Evolutionary conservation across 2,329 filamentous ascomycete genomes (phyloP).

Genomic region (Ascochyta fabae): DNA sequence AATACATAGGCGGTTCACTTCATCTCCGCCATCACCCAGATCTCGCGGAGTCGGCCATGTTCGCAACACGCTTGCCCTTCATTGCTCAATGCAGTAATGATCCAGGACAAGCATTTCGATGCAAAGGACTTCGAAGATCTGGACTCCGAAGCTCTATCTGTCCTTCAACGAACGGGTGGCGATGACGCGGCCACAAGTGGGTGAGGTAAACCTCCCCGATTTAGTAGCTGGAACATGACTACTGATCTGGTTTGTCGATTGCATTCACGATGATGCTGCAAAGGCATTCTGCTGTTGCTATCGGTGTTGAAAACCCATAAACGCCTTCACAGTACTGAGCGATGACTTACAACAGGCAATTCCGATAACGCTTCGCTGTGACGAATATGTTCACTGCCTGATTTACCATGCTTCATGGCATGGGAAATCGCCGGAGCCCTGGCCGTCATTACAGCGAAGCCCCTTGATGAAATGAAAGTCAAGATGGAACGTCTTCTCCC

Average conservation of each 20-base stretch:
- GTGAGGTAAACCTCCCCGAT: neutral
- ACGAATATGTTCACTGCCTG: neutral
- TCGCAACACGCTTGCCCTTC: neutral
- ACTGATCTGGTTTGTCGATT: neutral
- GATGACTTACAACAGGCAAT: neutral
- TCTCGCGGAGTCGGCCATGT: neutral
- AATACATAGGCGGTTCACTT: slow-evolving; percentile 8
- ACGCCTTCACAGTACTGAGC: neutral
- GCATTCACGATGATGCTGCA: neutral
- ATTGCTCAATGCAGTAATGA: neutral
- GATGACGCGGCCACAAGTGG: neutral
- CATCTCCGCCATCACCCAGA: neutral
- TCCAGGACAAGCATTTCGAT: neutral
- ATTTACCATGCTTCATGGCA: neutral
- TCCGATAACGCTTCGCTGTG: neutral
- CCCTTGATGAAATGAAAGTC: neutral
- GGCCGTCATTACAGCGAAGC: neutral
- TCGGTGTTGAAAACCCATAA: neutral
- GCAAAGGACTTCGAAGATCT: neutral
- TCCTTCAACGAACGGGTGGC: neutral
- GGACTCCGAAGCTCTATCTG: neutral
- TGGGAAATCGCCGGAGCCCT: neutral
- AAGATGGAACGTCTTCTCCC: neutral
- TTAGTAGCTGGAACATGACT: neutral
- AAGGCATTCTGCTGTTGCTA: neutral